Conservation (phyloP, 768 basidiomycete genomes). For the Suillus variegatus region DNA sequence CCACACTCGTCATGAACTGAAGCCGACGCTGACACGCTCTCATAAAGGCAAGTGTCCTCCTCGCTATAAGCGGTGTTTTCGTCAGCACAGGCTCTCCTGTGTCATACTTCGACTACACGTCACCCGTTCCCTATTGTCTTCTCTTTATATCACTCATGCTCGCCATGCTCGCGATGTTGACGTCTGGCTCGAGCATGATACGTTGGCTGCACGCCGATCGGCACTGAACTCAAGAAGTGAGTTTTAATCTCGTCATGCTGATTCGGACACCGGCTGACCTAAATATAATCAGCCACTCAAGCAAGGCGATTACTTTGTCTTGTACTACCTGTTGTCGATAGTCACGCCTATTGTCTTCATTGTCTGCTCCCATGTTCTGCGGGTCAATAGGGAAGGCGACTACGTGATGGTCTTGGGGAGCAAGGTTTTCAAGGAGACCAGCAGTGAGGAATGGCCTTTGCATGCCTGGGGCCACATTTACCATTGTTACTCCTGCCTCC, state of each 20-base stretch:
- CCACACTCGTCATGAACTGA: no score
- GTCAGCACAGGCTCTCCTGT: not conserved
- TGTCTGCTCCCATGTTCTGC: constrained; percentile 18
- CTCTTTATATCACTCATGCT: not conserved
- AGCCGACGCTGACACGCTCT: not conserved
- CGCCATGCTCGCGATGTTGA: not conserved
- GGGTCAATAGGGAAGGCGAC: constrained; percentile 26
- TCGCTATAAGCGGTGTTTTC: not conserved
- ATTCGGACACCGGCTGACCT: not conserved
- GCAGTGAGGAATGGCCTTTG: constrained; percentile 32
- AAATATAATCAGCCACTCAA: not conserved
- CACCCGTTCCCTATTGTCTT: not conserved
- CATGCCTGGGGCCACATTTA: constrained; percentile 38
- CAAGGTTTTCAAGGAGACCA: constrained; percentile 33
- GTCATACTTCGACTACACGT: not conserved
- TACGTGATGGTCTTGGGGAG: constrained; percentile 34
- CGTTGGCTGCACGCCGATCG: not conserved
- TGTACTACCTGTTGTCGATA: not conserved
- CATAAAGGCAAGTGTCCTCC: not conserved
- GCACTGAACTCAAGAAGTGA: not conserved
- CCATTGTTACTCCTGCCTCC: constrained; percentile 35
- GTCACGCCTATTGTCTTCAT: not conserved
- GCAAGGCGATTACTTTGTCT: not conserved
- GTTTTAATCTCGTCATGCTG: fast-evolving
- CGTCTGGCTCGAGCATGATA: not conserved